Evolutionary conservation across 2,329 filamentous ascomycete species (phyloP), one percentile per base, ranked within the genome.

Genomic region (Aspergillus brasiliensis): DNA sequence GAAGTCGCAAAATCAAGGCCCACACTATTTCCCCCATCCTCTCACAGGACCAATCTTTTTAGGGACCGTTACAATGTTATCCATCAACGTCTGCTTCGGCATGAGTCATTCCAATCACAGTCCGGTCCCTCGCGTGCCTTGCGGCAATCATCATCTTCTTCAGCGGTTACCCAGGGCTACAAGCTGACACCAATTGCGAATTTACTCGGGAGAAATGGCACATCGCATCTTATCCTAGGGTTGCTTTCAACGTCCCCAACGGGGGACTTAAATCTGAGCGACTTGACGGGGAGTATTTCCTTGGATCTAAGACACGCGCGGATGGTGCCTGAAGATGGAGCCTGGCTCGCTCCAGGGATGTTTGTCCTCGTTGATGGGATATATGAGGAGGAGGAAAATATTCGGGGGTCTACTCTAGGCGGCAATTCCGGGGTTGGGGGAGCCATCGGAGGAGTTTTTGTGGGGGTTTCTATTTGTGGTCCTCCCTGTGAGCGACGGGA

Each of bases 301-400:
- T 81, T 99, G 1, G 92, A 98, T 67, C 78, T 98, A 10, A 85
- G 87, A 19, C 90, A 94, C 70, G 91, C 94, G 0, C 87, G 88
- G 21, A 87, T 90, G 13, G 89, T 97, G 57, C 93, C 93, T 0
- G 88, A 92, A 61, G 88, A 94, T 71, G 92, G 91, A 23, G 89
- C 91, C 3, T 99, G 92, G 90, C 97, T 97, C 71, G 88, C 89
- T 5, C 93, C 95, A 0, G 96, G 96, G 3, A 98, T 98, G 92
- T 91, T 99, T 51, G 91, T 98, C 3, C 83, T 99, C 0, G 87
- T 97, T 0, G 95, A 99, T 69, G 95, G 95, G 6, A 88, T 94
- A n/a, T 99, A 99, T 71, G 92, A 97, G 73, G 95, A 98, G 74
- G 92, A 97, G 68, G 91, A 92, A 63, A 88, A 86, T 19, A 79